phyloP scores from a whole-genome alignment of 2,329 filamentous ascomycete genomes.

The Penicillium sp. region DNA sequence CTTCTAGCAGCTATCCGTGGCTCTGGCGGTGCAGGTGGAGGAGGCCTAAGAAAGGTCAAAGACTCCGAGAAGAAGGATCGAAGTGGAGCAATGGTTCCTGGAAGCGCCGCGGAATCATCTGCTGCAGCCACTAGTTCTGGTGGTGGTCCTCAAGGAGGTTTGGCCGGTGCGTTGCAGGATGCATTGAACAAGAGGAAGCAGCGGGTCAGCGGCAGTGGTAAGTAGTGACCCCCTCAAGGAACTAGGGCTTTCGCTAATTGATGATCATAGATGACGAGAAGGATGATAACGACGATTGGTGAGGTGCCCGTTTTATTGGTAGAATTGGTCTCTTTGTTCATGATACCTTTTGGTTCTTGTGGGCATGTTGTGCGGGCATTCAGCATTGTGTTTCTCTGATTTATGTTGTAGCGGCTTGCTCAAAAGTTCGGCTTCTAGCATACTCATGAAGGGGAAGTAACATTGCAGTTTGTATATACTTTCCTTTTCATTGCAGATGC shows the following conservation, averaged over 20 bases:
- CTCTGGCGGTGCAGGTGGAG: constrained; percentile 57
- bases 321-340: constrained; percentile 12
- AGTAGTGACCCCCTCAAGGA: constrained; percentile 47
- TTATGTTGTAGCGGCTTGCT: constrained; percentile 14
- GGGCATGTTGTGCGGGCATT: constrained; percentile 16
- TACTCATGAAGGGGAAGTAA: constrained; percentile 6
- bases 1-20: constrained; percentile 53
- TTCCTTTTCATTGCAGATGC: constrained; percentile 15
- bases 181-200: constrained; percentile 81
- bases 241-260: constrained; percentile 24
- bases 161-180: constrained; percentile 81
- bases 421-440: constrained; percentile 21
- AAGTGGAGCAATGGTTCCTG: constrained; percentile 47
- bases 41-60: constrained; percentile 49
- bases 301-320: constrained; percentile 18
- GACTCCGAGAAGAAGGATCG: constrained; percentile 51
- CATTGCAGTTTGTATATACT: constrained; percentile 21
- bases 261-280: constrained; percentile 47
- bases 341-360: constrained; percentile 23
- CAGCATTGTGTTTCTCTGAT: neutral
- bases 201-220: constrained; percentile 94
- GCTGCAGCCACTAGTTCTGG: constrained; percentile 56
- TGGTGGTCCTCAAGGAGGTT: constrained; percentile 56
- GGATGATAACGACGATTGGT: constrained; percentile 51
- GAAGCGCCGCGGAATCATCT: constrained; percentile 62